Evolutionary conservation across 2,329 filamentous ascomycete genomes (phyloP).

Genomic region (Sarocladium brachiariae): DNA sequence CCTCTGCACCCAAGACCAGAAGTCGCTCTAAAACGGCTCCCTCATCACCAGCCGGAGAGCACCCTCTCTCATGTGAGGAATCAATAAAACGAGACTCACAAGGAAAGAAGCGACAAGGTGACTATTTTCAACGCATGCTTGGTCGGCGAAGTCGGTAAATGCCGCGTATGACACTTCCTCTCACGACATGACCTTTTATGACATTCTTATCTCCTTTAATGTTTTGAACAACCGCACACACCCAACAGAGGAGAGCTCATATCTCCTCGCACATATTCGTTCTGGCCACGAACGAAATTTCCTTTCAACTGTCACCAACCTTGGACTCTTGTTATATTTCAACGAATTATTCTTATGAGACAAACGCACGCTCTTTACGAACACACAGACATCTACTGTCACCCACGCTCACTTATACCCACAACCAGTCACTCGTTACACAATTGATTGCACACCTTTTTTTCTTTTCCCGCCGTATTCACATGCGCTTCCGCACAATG

Average conservation of each 20-base stretch:
- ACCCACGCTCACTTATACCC: background rate
- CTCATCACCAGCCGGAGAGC: slow-evolving; percentile 15
- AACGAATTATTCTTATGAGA: background rate
- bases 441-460: background rate
- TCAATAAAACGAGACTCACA: slow-evolving; percentile 9
- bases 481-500: no score
- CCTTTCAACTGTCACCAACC: background rate
- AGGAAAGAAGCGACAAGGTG: slow-evolving; percentile 23
- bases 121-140: slow-evolving; percentile 31
- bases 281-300: background rate
- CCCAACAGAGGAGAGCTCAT: background rate
- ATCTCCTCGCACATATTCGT: background rate
- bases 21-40: slow-evolving; percentile 18
- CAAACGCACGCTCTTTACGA: slow-evolving; percentile 2
- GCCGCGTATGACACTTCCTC: background rate
- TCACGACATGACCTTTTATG: slow-evolving; percentile 8
- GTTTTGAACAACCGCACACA: background rate
- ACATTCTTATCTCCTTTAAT: slow-evolving; percentile 5
- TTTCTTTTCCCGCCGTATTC: no score
- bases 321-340: background rate
- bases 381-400: background rate
- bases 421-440: background rate
- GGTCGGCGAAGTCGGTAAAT: slow-evolving; percentile 21
- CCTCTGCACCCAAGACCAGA: background rate
- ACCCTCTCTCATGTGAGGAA: slow-evolving; percentile 6